phyloP scores from a whole-genome alignment of 257 asterid species.

The Nicotiana attenuata region DNA sequence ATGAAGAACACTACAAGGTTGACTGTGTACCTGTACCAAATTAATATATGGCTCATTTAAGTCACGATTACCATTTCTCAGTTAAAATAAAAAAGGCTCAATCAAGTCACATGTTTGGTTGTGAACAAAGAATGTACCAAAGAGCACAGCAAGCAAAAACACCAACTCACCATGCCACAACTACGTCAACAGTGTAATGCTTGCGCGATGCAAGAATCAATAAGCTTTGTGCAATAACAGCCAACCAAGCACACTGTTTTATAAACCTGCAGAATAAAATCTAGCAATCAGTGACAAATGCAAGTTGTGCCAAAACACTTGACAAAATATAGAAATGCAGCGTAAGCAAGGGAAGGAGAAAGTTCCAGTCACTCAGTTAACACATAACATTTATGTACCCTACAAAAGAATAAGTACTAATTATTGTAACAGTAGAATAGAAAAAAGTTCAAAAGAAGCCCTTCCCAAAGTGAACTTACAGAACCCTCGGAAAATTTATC shows the following conservation, averaged over 20 bases:
- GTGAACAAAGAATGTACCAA: neutral
- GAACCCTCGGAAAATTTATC: neutral
- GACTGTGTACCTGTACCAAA: conserved; percentile 75
- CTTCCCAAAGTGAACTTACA: neutral
- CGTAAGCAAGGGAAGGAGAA: neutral
- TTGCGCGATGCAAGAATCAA: conserved; percentile 93
- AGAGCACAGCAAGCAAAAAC: neutral
- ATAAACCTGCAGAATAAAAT: conserved; percentile 48
- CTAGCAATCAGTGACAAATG: neutral
- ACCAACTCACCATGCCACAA: conserved; percentile 82
- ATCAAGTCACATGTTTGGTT: neutral
- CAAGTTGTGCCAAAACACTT: neutral
- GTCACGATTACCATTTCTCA: neutral
- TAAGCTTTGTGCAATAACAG: conserved; percentile 70
- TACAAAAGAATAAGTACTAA: neutral
- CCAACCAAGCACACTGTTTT: conserved; percentile 82
- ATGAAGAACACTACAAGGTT: conserved; percentile 89
- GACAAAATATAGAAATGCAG: neutral
- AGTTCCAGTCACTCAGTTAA: neutral
- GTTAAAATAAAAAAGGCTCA: too few species aligned
- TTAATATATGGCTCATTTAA: neutral
- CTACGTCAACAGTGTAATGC: conserved; percentile 91
- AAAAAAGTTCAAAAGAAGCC: neutral
- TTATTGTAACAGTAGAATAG: neutral
- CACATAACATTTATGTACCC: neutral